A percentile compares a stretch with the other conserved stretches of the same genome.
phyloP scores from a whole-genome alignment of 2,329 filamentous ascomycete species.

The Xylariaceae sp. region DNA sequence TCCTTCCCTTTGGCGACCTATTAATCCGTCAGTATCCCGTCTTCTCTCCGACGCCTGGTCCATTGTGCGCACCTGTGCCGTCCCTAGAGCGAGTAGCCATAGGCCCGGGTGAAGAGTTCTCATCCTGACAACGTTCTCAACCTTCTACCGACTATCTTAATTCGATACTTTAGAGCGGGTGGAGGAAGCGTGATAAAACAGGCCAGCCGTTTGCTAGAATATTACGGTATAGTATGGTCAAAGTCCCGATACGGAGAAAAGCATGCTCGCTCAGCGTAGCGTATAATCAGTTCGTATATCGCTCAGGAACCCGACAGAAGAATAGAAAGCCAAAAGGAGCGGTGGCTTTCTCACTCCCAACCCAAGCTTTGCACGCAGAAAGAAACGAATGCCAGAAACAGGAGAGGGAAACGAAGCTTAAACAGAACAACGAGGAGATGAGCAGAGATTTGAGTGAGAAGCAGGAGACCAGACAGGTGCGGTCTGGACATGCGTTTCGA shows the following conservation, averaged over 20 bases:
- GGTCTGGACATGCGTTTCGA: conserved; percentile 19
- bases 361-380: background rate
- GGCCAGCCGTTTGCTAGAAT: background rate
- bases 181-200: background rate
- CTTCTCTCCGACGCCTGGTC: background rate
- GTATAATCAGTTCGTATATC: no score
- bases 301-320: no score
- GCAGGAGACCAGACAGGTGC: conserved; percentile 3
- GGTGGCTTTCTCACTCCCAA: no score
- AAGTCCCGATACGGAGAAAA: no score
- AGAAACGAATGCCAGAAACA: conserved; percentile 1
- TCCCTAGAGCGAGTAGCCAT: conserved; percentile 7
- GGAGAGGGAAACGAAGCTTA: background rate
- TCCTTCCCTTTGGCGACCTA: no score
- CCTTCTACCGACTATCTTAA: no score
- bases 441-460: background rate
- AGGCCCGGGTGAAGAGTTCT: conserved; percentile 9
- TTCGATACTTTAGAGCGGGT: no score
- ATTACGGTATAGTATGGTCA: no score
- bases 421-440: conserved; percentile 3
- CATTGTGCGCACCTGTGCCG: conserved; percentile 10
- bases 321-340: no score
- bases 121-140: conserved; percentile 2
- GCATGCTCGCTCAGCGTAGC: no score
- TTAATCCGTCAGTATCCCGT: no score